These are phyloP conservation scores for Globisporangium cystogenes DNA, from an alignment of 352 stramenopile species.

Conservation along the genomic window DNA sequence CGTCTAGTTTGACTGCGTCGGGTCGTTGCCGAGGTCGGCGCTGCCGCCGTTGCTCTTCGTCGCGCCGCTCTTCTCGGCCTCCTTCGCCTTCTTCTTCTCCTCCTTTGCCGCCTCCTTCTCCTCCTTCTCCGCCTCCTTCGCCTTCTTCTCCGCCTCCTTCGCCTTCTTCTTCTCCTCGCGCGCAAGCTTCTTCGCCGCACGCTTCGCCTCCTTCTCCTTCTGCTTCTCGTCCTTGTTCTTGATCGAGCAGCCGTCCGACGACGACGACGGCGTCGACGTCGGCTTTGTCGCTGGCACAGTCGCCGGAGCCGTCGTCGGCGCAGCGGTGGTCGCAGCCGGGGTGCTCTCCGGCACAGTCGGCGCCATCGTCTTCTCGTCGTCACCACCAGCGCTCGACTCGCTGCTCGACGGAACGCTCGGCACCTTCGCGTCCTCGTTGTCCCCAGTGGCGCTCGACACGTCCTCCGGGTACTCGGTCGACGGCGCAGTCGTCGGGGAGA, in stretches of 20 bases:
- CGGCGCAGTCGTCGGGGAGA: neutral
- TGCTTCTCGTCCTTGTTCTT: neutral
- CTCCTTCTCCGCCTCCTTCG: constrained; percentile 1
- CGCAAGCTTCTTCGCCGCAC: neutral
- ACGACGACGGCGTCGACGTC: neutral
- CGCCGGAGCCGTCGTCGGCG: constrained; percentile 2
- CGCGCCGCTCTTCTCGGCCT: neutral
- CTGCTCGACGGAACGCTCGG: too few relatives aligned
- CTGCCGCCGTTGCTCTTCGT: neutral
- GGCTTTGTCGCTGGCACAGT: constrained; percentile 4
- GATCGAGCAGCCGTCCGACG: neutral
- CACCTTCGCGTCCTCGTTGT: neutral
- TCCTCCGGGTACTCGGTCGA: constrained; percentile 1
- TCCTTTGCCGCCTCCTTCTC: neutral
- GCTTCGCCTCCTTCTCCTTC: neutral
- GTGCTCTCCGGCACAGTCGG: constrained; percentile 5
- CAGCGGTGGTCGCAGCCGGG: constrained; percentile 2
- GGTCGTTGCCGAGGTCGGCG: neutral
- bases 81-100: neutral
- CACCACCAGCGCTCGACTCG: too few relatives aligned
- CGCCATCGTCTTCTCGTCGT: neutral
- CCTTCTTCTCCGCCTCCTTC: neutral
- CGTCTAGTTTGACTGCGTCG: neutral
- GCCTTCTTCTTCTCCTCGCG: neutral
- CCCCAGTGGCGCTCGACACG: neutral